Base-by-base conservation (phyloP, 2,329 filamentous ascomycete species). In the Emmonsia crescens region DNA sequence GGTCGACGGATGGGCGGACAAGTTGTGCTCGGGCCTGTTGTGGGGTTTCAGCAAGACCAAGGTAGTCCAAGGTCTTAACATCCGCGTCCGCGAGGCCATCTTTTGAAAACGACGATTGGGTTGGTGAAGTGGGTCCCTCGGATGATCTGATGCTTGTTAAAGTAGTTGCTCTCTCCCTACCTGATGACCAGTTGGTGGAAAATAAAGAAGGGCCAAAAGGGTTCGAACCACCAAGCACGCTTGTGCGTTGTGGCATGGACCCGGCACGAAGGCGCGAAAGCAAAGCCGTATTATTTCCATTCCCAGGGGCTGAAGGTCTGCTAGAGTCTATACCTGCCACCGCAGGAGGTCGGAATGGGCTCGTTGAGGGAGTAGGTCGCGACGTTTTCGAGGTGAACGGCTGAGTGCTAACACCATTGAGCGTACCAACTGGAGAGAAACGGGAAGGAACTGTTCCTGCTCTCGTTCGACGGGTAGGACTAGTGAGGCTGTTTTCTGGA, bases 391-490 rank as follows among this genome's bases (percentile, higher is more conserved):
- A 83, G 57, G 88, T 82, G 48, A 84, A 77, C 1, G 81, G 77
- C 59, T 86, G 82, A 19, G 85, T 75, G 66, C 79, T 83, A 42
- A 76, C 70, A 52, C 78, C 78, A 70, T 82, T 86, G 62, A 84
- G 80, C 5, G 84, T 82, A 59, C 85, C 85, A 31, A 88, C 87
- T 19, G 89, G 88, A 36, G 92, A 91, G 73, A 99, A 95, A 65
- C 93, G 85, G 54, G 94, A 97, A 27, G 94, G 94, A n/a, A 99
- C 86, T 2, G 94, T 99, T 67, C 94, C 94, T 64, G 94, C 94
- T 73, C 94, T 86, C 68, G 91, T 88, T 72, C 94, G 86, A 66
- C 94, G 85, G 56, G 85, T 84, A 69, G 88, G 82, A 61, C 79
- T 77, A 67, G 88, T 85, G 64, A 88, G 73, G 62, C 80, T 82